Conservation (phyloP, 73 alveolate species). For the Stentor roeselii region DNA sequence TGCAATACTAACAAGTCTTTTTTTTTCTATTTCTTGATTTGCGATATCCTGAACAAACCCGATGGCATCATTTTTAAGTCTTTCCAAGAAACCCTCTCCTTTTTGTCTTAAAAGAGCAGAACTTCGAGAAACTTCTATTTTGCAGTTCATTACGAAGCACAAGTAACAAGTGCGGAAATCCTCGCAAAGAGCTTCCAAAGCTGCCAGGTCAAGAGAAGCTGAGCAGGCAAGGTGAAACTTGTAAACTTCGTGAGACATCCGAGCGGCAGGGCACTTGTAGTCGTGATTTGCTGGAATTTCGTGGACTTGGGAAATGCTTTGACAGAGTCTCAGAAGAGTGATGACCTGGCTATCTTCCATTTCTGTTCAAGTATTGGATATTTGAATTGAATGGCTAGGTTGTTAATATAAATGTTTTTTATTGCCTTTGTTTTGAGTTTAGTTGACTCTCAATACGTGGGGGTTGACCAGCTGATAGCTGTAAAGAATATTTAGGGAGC, state of each 20-base stretch:
- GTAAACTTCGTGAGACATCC: constrained; percentile 16
- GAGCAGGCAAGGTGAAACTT: constrained; percentile 4
- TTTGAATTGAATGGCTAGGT: too few species aligned
- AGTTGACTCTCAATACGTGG: too few species aligned
- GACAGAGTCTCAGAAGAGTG: constrained; percentile 18
- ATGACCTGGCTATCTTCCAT: constrained; percentile 23
- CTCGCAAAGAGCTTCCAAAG: constrained; percentile 1
- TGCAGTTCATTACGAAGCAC: background rate
- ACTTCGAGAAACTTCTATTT: background rate
- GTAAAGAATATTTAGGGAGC: too few species aligned
- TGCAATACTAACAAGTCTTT: background rate
- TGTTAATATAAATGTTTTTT: too few species aligned
- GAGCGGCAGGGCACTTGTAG: background rate
- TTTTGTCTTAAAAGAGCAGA: background rate
- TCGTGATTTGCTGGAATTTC: background rate
- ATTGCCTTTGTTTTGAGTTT: too few species aligned
- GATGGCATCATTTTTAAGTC: background rate
- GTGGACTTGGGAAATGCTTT: background rate
- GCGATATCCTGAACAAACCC: constrained; percentile 13
- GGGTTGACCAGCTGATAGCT: too few species aligned
- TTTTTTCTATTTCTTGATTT: background rate
- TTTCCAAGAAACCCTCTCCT: background rate
- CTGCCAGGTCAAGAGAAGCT: background rate
- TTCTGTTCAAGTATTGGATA: too few species aligned
- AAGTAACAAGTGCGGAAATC: background rate